Conservation (phyloP, 805 yeast species). For the Suhomyces kilbournensis region DNA sequence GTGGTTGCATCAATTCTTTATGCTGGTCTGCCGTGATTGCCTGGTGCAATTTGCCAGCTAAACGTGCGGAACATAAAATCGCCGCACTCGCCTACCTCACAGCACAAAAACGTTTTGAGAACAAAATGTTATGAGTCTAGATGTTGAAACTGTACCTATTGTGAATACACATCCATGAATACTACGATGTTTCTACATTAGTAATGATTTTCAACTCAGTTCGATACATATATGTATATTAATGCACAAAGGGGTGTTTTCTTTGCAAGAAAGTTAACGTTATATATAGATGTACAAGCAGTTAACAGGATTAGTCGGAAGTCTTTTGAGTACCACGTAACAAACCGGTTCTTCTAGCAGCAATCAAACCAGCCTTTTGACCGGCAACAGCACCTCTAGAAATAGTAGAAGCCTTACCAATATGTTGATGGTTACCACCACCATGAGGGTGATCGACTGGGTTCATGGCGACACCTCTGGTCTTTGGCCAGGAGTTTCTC, state of each 20-base stretch:
- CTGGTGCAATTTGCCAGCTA: background rate
- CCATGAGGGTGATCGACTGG: slow-evolving; percentile 99
- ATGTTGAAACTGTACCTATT: no score
- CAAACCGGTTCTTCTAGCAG: slow-evolving; percentile 99
- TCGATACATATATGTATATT: slow-evolving; percentile 6
- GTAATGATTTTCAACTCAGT: no score
- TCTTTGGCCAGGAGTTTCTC: slow-evolving; percentile 99
- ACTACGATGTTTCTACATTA: no score
- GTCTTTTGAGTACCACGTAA: slow-evolving; percentile 98
- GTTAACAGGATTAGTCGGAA: slow-evolving; percentile 29
- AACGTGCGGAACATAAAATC: background rate
- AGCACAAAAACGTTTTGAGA: background rate
- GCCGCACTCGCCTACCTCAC: background rate
- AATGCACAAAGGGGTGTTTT: slow-evolving; percentile 6
- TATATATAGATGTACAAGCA: slow-evolving; percentile 1
- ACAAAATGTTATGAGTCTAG: background rate
- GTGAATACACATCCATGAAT: no score
- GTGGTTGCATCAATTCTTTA: background rate
- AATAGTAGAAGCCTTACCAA: slow-evolving; percentile 99
- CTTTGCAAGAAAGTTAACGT: background rate
- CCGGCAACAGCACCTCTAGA: slow-evolving; percentile 99
- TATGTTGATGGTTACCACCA: slow-evolving; percentile 99
- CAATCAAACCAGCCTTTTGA: slow-evolving; percentile 99
- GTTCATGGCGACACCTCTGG: slow-evolving; percentile 99
- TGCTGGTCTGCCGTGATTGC: background rate